phyloP scores from a whole-genome alignment of 345 rosid genomes.

The Cochlearia excelsa region DNA sequence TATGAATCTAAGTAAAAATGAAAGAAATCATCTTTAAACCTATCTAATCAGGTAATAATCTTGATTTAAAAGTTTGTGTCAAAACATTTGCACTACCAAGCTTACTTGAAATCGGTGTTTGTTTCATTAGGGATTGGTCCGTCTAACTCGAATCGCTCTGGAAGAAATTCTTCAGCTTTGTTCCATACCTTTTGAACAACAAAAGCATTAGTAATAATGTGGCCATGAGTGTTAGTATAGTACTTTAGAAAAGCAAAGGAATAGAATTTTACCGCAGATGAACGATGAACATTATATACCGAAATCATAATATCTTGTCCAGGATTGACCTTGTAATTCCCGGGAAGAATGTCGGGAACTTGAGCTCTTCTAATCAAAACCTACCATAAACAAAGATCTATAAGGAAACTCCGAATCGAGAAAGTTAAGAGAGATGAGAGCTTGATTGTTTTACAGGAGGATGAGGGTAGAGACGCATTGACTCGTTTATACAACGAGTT shows the following conservation, averaged over 20 bases:
- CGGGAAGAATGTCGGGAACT: conserved; percentile 83
- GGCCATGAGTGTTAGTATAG: neutral
- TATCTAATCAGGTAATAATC: neutral
- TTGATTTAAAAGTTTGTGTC: conserved; percentile 10
- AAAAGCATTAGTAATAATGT: conserved; percentile 1
- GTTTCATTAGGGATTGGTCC: conserved; percentile 85
- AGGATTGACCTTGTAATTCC: conserved; percentile 74
- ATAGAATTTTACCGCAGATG: conserved; percentile 54
- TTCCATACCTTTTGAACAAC: conserved; percentile 77
- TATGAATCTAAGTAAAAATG: conserved; percentile 51
- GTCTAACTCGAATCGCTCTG: conserved; percentile 76
- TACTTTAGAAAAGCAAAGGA: neutral
- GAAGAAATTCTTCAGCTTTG: conserved; percentile 81
- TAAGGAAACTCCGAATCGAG: conserved; percentile 5
- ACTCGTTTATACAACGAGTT: conserved; percentile 84
- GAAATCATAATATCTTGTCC: conserved; percentile 98
- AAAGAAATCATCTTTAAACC: conserved; percentile 5
- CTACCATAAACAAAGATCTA: conserved; percentile 36
- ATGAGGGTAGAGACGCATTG: conserved; percentile 91
- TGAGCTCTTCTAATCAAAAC: conserved; percentile 90
- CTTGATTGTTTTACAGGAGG: conserved; percentile 74
- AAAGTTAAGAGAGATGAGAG: conserved; percentile 16
- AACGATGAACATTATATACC: conserved; percentile 89
- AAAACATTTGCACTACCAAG: conserved; percentile 8
- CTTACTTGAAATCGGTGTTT: conserved; percentile 85